Conservation (phyloP, 495 filamentous ascomycete species). For the Hypoxylon fragiforme region DNA sequence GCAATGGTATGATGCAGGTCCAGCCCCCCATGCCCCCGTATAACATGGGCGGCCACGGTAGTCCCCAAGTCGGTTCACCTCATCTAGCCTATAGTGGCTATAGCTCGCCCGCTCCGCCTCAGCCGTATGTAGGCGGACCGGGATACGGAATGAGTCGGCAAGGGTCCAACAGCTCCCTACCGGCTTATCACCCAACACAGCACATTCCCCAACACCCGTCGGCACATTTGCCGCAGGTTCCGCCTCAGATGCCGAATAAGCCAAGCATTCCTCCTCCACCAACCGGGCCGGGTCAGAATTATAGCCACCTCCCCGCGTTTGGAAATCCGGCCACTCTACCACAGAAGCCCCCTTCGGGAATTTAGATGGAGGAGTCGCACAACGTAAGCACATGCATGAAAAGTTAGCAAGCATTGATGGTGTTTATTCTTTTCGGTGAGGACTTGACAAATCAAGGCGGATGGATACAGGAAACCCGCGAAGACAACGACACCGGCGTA, state of each 20-base stretch:
- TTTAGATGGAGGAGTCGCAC: constrained; percentile 32
- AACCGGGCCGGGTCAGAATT: constrained; percentile 40
- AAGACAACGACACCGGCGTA: constrained; percentile 37
- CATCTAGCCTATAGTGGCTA: constrained; percentile 48
- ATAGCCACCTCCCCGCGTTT: constrained; percentile 56
- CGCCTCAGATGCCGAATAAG: constrained; percentile 44
- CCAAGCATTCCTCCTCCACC: constrained; percentile 40
- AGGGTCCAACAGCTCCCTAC: constrained; percentile 56
- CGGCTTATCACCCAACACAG: constrained; percentile 47
- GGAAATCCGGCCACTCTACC: constrained; percentile 60
- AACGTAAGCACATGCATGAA: constrained; percentile 30
- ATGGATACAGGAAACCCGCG: constrained; percentile 38
- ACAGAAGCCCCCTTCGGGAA: constrained; percentile 56
- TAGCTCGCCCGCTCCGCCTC: constrained; percentile 45
- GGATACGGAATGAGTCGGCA: constrained; percentile 58
- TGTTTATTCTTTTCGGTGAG: constrained; percentile 37
- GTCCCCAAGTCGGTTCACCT: constrained; percentile 50
- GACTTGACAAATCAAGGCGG: constrained; percentile 22
- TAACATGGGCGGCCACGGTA: constrained; percentile 43
- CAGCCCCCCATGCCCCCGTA: constrained; percentile 39
- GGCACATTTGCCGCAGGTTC: constrained; percentile 29
- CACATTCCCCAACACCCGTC: constrained; percentile 41
- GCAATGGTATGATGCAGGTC: constrained; percentile 52
- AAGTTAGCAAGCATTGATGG: constrained; percentile 39
- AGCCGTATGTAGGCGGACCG: constrained; percentile 40